Conservation (phyloP, 2,329 filamentous ascomycete species). For the Scedosporium minutisporum region DNA sequence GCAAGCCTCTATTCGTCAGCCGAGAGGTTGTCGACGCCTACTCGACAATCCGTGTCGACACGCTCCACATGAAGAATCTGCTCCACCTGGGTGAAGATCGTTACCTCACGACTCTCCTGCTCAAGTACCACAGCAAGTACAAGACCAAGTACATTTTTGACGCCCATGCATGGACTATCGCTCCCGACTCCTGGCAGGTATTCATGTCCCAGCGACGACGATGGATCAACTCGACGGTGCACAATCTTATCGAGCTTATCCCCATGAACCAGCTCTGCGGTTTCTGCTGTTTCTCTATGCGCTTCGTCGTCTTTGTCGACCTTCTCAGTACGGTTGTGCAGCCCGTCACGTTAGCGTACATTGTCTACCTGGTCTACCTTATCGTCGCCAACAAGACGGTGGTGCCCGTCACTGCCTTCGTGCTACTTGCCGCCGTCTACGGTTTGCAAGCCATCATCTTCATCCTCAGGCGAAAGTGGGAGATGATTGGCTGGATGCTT, state of each 20-base stretch:
- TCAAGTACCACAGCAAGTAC: constrained; percentile 87
- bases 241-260: constrained; percentile 94
- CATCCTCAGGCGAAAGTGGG: constrained; percentile 93
- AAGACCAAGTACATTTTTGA: constrained; percentile 96
- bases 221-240: constrained; percentile 99
- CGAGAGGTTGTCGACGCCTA: constrained; percentile 83
- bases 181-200: constrained; percentile 85
- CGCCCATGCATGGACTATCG: constrained; percentile 93
- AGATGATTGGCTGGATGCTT: constrained; percentile 99
- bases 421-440: constrained; percentile 90
- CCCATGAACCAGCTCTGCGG: constrained; percentile 89
- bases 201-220: constrained; percentile 97
- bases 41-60: constrained; percentile 89
- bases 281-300: constrained; percentile 99
- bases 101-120: constrained; percentile 85
- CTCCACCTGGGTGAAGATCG: constrained; percentile 95
- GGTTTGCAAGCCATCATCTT: constrained; percentile 96
- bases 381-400: constrained; percentile 51
- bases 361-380: constrained; percentile 77
- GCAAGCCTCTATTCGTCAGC: constrained; percentile 94
- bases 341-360: constrained; percentile 82
- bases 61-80: constrained; percentile 97
- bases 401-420: constrained; percentile 76
- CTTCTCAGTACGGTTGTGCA: constrained; percentile 85
- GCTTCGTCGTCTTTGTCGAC: constrained; percentile 93